A percentile compares a stretch with the other conserved stretches of the same genome.
phyloP scores from a whole-genome alignment of 768 basidiomycete genomes.

The Agrocybe praecox region DNA sequence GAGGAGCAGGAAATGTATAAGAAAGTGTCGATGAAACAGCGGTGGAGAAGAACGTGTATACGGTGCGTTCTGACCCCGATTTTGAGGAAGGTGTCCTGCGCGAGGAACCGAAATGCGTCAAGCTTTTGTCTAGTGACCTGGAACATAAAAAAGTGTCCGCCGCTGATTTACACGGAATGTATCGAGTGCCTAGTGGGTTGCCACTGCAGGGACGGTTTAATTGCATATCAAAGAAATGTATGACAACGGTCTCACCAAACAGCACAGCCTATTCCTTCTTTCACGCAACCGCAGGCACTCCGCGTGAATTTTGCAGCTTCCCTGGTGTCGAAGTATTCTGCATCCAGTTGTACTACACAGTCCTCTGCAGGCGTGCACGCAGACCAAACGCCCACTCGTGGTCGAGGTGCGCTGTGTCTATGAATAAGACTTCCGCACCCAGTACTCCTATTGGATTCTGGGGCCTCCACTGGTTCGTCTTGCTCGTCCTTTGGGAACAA shows the following conservation, averaged over 20 bases:
- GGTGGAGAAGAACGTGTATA: background rate
- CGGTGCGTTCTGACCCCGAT: background rate
- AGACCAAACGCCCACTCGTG: slow-evolving; percentile 56
- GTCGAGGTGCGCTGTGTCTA: slow-evolving; percentile 53
- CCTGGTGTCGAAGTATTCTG: slow-evolving; percentile 57
- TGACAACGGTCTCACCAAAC: slow-evolving; percentile 26
- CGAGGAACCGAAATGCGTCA: background rate
- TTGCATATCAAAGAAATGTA: background rate
- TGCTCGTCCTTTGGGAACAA: slow-evolving; percentile 31
- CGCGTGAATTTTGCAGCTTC: slow-evolving; percentile 50
- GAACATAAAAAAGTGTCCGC: background rate
- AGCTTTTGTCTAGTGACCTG: background rate
- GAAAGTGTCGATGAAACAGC: background rate
- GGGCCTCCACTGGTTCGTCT: slow-evolving; percentile 9
- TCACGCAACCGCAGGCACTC: slow-evolving; percentile 65
- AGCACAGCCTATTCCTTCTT: slow-evolving; percentile 67
- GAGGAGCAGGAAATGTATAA: background rate
- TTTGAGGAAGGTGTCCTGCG: background rate
- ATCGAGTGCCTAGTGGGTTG: slow-evolving; percentile 1
- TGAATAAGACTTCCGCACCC: slow-evolving; percentile 71
- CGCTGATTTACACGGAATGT: background rate
- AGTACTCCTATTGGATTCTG: slow-evolving; percentile 24
- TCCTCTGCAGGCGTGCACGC: slow-evolving; percentile 55
- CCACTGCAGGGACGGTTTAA: background rate
- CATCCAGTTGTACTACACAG: slow-evolving; percentile 58